Conservation (phyloP, 2,329 filamentous ascomycete genomes). For the Arthroderma uncinatum region DNA sequence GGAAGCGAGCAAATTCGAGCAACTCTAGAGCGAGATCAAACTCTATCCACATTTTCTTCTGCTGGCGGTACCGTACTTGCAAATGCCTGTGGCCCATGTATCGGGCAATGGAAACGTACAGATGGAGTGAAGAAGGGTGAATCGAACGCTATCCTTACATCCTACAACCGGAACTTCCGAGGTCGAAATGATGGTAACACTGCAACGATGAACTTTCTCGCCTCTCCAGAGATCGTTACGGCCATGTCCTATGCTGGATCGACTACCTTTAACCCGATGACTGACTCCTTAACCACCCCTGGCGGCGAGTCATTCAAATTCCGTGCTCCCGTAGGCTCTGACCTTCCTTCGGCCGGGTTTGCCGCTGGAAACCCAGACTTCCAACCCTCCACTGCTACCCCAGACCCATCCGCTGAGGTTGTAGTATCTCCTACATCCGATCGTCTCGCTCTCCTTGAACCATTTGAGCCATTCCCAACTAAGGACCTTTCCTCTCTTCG, state of each 20-base stretch:
- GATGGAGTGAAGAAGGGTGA: constrained; percentile 77
- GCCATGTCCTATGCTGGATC: constrained; percentile 87
- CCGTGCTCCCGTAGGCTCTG: constrained; percentile 54
- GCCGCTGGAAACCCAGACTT: constrained; percentile 65
- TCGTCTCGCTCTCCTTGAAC: constrained; percentile 80
- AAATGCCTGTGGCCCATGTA: constrained; percentile 89
- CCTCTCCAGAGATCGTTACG: constrained; percentile 91
- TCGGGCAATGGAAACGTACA: constrained; percentile 88
- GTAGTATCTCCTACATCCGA: constrained; percentile 78
- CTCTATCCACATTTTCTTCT: constrained; percentile 70
- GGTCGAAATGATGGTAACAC: constrained; percentile 95
- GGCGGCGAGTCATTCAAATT: constrained; percentile 78
- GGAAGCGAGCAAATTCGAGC: constrained; percentile 95
- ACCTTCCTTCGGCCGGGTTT: constrained; percentile 62
- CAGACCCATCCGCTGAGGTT: constrained; percentile 60
- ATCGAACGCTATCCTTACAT: constrained; percentile 86
- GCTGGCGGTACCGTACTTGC: constrained; percentile 84
- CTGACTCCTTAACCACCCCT: constrained; percentile 68
- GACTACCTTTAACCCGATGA: constrained; percentile 93
- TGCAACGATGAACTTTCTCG: constrained; percentile 96
- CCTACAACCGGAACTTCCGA: constrained; percentile 97
- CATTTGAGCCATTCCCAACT: constrained; percentile 72
- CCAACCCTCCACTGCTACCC: constrained; percentile 58
- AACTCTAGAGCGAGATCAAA: constrained; percentile 80
- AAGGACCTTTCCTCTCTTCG: constrained; percentile 64